Evolutionary conservation across 2,329 filamentous ascomycete genomes (phyloP), one percentile per base, ranked within the genome.

Genomic region (Sporothrix luriei): DNA sequence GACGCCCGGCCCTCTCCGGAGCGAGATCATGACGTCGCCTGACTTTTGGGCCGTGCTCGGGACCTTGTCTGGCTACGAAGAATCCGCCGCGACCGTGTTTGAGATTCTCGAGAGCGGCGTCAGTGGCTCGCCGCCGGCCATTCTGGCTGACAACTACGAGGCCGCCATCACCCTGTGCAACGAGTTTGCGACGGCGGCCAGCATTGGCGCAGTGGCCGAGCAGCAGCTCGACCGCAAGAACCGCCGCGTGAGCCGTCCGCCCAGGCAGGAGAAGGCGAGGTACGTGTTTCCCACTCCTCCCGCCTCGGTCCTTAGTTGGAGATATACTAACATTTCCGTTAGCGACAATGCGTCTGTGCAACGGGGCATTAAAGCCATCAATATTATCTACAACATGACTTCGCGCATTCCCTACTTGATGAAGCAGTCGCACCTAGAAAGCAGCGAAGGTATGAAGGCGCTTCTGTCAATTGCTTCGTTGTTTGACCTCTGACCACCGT

Each of bases 91-190:
- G 0, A 84, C 90, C 19, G 93, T 97, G 0, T 98, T 98, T 78
- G 88, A 91, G 68, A 91, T 98, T n/a, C 84, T 97, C 0, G 91
- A 95, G 76, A 88, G 87, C 68, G 88, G 94, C 33, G 88, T 93
- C 2, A 86, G 85, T 14, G 90, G 90, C 16, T 85, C 87, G n/a
- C 90, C 90, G 21, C 89, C 91, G 16, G 91, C 94, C 6, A 91
- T 99, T 66, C 94, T 93, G 71, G 92, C 94, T 29, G 95, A 98
- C 77, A 99, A 99, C 75, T 99, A 98, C 75, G 93, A 97, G 77
- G 90, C 92, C 26, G 91, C 92, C 3, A 90, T 99, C 68, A 84
- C 86, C 40, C 83, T 99, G 26, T 85, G 97, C 29, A 96, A 96
- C 75, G 91, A 94, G 72, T 98, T 98, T 79, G 93, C 95, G 3